Conservation (phyloP, 805 yeast genomes). For the Debaryomyces maramus region DNA sequence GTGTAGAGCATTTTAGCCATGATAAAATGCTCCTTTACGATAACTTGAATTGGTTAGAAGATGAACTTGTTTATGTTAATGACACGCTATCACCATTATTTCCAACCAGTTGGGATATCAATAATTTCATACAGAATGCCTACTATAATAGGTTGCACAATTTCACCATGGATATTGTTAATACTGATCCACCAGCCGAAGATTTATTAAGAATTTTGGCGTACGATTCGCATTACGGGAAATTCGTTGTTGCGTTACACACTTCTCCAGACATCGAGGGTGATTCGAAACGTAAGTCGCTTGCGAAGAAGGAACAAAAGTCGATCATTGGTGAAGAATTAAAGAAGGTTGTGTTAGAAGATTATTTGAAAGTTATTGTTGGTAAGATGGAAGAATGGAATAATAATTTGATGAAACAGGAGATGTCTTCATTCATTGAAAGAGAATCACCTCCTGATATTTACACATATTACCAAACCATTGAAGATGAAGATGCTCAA, state of each 20-base stretch:
- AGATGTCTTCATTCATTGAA: constrained; percentile 58
- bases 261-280: constrained; percentile 16
- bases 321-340: constrained; percentile 70
- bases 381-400: constrained; percentile 86
- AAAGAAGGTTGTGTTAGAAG: constrained; percentile 71
- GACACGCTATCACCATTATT: constrained; percentile 57
- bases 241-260: constrained; percentile 31
- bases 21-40: constrained; percentile 62
- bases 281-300: constrained; percentile 16
- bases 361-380: constrained; percentile 71
- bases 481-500: constrained; percentile 39
- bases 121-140: constrained; percentile 56
- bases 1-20: constrained; percentile 51
- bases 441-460: constrained; percentile 74
- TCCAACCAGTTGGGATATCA: constrained; percentile 76
- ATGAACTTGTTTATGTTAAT: constrained; percentile 69
- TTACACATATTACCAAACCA: constrained; percentile 54
- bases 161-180: constrained; percentile 62
- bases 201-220: constrained; percentile 71
- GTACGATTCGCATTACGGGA: constrained; percentile 66
- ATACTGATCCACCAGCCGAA: constrained; percentile 76
- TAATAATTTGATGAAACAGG: constrained; percentile 62
- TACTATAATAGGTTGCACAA: constrained; percentile 68
- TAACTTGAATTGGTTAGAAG: constrained; percentile 79
- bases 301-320: constrained; percentile 39